Evolutionary conservation across 805 yeast species (phyloP), one percentile per base, ranked within the genome.

Genomic region (Ascoidea asiatica): DNA sequence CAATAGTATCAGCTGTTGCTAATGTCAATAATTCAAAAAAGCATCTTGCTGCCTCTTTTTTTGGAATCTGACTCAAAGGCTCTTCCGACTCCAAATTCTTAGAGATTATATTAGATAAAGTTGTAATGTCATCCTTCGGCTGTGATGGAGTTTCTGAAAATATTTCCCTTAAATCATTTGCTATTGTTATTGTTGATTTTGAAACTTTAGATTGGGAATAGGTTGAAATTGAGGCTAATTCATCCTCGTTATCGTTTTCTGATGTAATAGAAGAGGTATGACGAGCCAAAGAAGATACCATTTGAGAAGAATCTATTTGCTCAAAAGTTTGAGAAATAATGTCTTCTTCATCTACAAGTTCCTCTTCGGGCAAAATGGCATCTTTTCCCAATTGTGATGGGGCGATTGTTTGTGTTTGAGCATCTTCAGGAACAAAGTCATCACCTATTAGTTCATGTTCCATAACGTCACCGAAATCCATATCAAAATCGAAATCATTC

Each of bases 1-100:
- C 64, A 40, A 88, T 64, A 44, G 90, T 79, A 52, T 81, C 88
- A 40, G 77, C 69, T 5, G 92, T 80, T 1, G 94, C 94, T 46
- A 88, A 66, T 3, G 87, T 90, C 52, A 88, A 66, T 57, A 88
- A 59, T 57, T 88, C 95, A 54, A 87, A 88, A 61, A 88, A 88
- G 44, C 84, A 69, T 53, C 76, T 72, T 2, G 86, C 76, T 19
- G 87, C 85, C 52, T 80, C 79, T 51, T 69, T 65, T 54, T 71
- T 70, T 47, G 66, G 65, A 48, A 65, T 63, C 2, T 43, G 47
- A 2, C 72, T 61, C 33, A 69, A 52, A 19, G 70, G 63, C 5
- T 56, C 52, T 55, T 55, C 49, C 19, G 58, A 47, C 37, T 48
- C 47, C 40, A 54, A n/a, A 48, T 70, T 75, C 17, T 53, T 62